Evolutionary conservation across 768 basidiomycete species (phyloP), one percentile per base, ranked within the genome.

Genomic region (Rhizopogon sp.): DNA sequence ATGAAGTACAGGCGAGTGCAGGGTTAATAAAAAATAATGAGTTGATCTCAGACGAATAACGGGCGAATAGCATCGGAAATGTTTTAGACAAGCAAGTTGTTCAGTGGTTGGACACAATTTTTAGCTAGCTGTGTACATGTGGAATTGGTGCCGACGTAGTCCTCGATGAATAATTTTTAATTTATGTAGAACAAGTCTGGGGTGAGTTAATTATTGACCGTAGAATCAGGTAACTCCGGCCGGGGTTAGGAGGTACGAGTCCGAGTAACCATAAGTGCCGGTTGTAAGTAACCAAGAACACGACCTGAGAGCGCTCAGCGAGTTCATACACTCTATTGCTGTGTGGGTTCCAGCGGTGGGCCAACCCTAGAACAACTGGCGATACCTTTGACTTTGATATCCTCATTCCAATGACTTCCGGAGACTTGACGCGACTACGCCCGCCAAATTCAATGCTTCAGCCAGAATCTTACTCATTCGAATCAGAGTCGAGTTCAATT

Each of bases 371-470:
- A 47, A 47, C 46, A 14, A 5, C 20, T 49, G 31, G 20, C 25
- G 6, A 31, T 13, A 9, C 25, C 17, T 29, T 37, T 33, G 25
- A 22, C 40, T 16, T 25, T 4, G 25, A 14, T 7, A 39, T 28
- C 8, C 10, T 54, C 16, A 28, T 28, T 25, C 22, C 39, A 25
- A 52, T 56, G 37, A 44, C 44, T 39, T 46, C 46, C 14, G 33
- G 20, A 17, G 33, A 47, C 25, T 43, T 41, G 52, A 78, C 76
- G 65, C 76, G 80, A 46, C 68, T 70, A 52, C 75, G 79, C 17
- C 81, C 82, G 6, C 80, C 81, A 25, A 79, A 77, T 52, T 76
- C 83, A 56, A 76, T 79, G 39, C 67, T 83, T 28, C 58, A 62
- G 53, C 62, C 66, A 45, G 52, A 54, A 51, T 56, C 70, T 58